A percentile compares a stretch with the other conserved stretches of the same genome.
Evolutionary conservation across 2,329 filamentous ascomycete genomes (phyloP).

Genomic region (Ascochyta viciae-villosae): DNA sequence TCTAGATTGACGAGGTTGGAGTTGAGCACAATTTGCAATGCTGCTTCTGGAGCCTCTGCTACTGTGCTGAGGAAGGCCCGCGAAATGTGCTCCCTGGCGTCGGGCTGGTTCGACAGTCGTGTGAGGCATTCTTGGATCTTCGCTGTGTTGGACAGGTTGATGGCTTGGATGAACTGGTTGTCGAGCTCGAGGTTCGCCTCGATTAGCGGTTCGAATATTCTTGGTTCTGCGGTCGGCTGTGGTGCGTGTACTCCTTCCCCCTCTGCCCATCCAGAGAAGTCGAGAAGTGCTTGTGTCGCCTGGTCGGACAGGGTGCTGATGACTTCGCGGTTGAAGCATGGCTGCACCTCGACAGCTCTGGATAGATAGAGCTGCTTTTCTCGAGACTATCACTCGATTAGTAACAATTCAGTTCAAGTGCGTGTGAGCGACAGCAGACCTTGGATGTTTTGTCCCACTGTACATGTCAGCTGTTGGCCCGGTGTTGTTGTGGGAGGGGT

Average conservation of each 20-base stretch:
- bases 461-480: conserved; percentile 45
- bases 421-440: conserved; percentile 52
- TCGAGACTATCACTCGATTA: conserved; percentile 69
- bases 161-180: conserved; percentile 84
- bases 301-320: conserved; percentile 97
- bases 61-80: conserved; percentile 90
- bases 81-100: conserved; percentile 78
- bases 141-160: conserved; percentile 79
- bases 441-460: conserved; percentile 99
- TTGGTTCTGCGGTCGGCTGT: conserved; percentile 39
- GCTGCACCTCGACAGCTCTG: conserved; percentile 93
- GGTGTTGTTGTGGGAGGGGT: not conserved
- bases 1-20: conserved; percentile 87
- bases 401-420: conserved; percentile 26
- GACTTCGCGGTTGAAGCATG: conserved; percentile 96
- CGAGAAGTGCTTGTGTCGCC: conserved; percentile 93
- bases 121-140: conserved; percentile 81
- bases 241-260: conserved; percentile 84
- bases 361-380: conserved; percentile 98
- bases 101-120: conserved; percentile 68
- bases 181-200: conserved; percentile 89
- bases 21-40: conserved; percentile 77
- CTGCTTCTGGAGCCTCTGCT: conserved; percentile 79
- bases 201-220: conserved; percentile 41
- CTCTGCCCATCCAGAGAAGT: conserved; percentile 95